Evolutionary conservation across 2,329 filamentous ascomycete genomes (phyloP).

Genomic region (Ambrosiella beaveri): DNA sequence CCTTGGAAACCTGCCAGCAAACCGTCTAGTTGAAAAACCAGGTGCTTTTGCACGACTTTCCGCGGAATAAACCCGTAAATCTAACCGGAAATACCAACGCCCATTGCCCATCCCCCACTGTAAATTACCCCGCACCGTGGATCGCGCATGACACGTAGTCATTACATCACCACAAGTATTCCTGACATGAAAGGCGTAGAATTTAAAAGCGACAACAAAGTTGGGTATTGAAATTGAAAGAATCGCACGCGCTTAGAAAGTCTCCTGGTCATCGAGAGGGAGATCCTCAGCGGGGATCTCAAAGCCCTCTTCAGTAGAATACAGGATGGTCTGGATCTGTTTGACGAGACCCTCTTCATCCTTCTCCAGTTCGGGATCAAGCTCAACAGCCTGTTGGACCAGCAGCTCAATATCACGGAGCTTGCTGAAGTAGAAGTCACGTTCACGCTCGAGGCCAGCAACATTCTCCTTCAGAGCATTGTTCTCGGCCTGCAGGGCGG

Average conservation of each 20-base stretch:
- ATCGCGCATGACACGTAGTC: neutral
- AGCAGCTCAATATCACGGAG: constrained; percentile 90
- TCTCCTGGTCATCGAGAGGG: constrained; percentile 60
- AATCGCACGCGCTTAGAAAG: constrained; percentile 34
- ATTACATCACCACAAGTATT: neutral
- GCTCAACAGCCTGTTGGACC: constrained; percentile 82
- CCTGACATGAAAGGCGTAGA: neutral
- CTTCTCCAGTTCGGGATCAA: constrained; percentile 84
- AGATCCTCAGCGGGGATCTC: constrained; percentile 75
- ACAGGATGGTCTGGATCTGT: constrained; percentile 90
- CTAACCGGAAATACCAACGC: constrained; percentile 1
- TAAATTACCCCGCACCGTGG: neutral
- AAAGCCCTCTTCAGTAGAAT: constrained; percentile 87
- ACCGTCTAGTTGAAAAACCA: neutral
- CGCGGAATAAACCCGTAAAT: neutral
- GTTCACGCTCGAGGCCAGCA: constrained; percentile 81
- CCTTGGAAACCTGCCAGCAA: neutral
- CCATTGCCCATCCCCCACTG: neutral
- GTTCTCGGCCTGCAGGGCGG: constrained; percentile 72
- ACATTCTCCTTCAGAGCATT: constrained; percentile 85
- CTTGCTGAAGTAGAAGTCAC: constrained; percentile 99
- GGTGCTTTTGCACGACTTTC: neutral
- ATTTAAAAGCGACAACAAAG: neutral
- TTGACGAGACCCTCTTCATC: constrained; percentile 83
- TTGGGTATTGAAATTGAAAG: constrained; percentile 4